These are phyloP conservation scores for Madurella fahalii DNA, from an alignment of 2,329 filamentous ascomycete genomes.

Conservation along the genomic window DNA sequence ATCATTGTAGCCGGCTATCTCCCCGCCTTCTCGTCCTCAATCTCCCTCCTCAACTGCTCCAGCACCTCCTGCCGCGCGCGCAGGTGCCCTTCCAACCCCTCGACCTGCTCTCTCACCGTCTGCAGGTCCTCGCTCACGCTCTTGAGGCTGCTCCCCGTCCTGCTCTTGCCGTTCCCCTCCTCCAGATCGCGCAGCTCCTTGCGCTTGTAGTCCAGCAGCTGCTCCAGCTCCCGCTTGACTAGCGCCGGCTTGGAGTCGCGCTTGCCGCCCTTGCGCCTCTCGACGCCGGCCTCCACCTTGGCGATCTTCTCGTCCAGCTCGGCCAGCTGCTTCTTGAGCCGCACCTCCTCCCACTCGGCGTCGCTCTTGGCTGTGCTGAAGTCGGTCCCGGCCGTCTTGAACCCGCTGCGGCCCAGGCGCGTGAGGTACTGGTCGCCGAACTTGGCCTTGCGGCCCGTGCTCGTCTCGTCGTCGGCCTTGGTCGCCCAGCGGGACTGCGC, in stretches of 20 bases:
- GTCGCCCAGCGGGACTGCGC: conserved; percentile 74
- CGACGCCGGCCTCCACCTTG: conserved; percentile 71
- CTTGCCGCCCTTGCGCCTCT: conserved; percentile 62
- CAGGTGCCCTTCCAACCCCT: conserved; percentile 81
- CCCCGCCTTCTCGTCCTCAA: conserved; percentile 77
- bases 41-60: conserved; percentile 71
- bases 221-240: conserved; percentile 90
- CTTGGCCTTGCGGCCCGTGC: conserved; percentile 87
- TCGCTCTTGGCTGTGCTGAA: conserved; percentile 74
- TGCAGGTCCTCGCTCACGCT: conserved; percentile 80
- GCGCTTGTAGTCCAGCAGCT: conserved; percentile 92
- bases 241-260: conserved; percentile 80
- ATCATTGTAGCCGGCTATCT: conserved; percentile 31
- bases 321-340: conserved; percentile 84
- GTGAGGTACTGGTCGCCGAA: conserved; percentile 97
- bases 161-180: conserved; percentile 63
- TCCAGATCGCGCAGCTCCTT: conserved; percentile 72
- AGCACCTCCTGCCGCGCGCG: conserved; percentile 70
- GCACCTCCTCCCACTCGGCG: conserved; percentile 90
- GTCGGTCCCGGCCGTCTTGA: conserved; percentile 82
- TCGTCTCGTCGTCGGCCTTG: conserved; percentile 72
- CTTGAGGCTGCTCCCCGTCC: conserved; percentile 68
- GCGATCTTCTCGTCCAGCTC: conserved; percentile 87
- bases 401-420: conserved; percentile 77
- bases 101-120: conserved; percentile 90